phyloP scores from a whole-genome alignment of 1,139 yeast species.

The Eremothecium coryli region DNA sequence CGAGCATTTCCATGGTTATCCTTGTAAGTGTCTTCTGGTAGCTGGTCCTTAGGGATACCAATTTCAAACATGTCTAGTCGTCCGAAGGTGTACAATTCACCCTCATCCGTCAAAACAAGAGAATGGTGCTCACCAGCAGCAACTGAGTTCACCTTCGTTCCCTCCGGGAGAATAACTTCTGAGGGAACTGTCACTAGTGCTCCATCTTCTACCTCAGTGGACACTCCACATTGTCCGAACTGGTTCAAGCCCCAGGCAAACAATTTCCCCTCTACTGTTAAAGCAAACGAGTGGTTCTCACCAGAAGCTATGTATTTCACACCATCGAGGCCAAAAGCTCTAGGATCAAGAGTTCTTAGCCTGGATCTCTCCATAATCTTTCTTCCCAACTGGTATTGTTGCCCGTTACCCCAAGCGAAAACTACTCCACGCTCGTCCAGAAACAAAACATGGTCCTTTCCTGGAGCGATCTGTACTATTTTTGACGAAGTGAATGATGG shows the following conservation, averaged over 20 bases:
- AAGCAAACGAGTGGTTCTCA: slow-evolving; percentile 92
- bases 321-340: slow-evolving; percentile 69
- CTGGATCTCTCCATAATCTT: slow-evolving; percentile 70
- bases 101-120: slow-evolving; percentile 59
- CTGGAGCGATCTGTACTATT: slow-evolving; percentile 80
- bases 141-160: slow-evolving; percentile 46
- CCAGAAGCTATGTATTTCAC: slow-evolving; percentile 82
- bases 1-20: slow-evolving; percentile 78
- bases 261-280: slow-evolving; percentile 61
- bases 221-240: slow-evolving; percentile 89
- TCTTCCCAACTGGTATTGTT: slow-evolving; percentile 84
- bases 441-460: slow-evolving; percentile 85
- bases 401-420: slow-evolving; percentile 96
- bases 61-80: slow-evolving; percentile 88
- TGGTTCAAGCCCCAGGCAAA: slow-evolving; percentile 93
- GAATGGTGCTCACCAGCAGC: slow-evolving; percentile 96
- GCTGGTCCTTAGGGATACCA: slow-evolving; percentile 60
- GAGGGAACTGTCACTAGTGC: slow-evolving; percentile 75
- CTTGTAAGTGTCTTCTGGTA: slow-evolving; percentile 59
- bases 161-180: slow-evolving; percentile 49
- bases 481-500: slow-evolving; percentile 40
- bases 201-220: slow-evolving; percentile 65
- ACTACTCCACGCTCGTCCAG: slow-evolving; percentile 79
- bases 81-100: slow-evolving; percentile 78
- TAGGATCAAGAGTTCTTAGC: slow-evolving; percentile 51